These are phyloP conservation scores for Clarireedia homoeocarpa DNA, from an alignment of 2,329 filamentous ascomycete genomes.

Conservation along the genomic window DNA sequence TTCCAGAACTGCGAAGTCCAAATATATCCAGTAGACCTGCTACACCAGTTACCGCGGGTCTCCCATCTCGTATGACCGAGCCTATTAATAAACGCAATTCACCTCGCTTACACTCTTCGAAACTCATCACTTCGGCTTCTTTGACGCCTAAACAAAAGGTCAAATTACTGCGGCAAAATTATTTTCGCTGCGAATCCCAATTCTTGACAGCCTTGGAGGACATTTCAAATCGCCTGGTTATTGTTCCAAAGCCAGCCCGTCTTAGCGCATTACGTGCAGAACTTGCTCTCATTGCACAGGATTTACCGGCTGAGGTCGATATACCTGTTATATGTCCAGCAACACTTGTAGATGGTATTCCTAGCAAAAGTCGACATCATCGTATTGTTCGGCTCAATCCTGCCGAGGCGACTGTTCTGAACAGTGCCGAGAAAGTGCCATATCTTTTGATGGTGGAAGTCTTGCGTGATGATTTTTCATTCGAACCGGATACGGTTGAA, in stretches of 20 bases:
- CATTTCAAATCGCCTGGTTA: conserved; percentile 76
- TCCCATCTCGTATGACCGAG: conserved; percentile 39
- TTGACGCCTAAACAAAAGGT: conserved; percentile 60
- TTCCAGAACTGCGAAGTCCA: conserved; percentile 52
- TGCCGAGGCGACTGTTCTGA: conserved; percentile 75
- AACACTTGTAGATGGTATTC: conserved; percentile 62
- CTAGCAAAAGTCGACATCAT: conserved; percentile 69
- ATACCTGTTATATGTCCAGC: conserved; percentile 76
- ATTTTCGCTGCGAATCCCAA: conserved; percentile 74
- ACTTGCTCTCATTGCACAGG: conserved; percentile 71
- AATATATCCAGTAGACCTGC: conserved; percentile 43
- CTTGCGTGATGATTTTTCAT: conserved; percentile 72
- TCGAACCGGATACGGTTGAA: conserved; percentile 65
- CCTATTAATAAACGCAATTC: conserved; percentile 47
- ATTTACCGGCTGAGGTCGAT: conserved; percentile 75
- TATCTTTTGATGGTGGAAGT: conserved; percentile 82
- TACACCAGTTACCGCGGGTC: conserved; percentile 50
- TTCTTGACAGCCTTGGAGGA: conserved; percentile 74
- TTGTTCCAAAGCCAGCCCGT: conserved; percentile 73
- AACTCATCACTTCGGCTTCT: conserved; percentile 51
- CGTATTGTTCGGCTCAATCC: conserved; percentile 78
- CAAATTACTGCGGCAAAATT: conserved; percentile 69
- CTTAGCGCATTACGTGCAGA: conserved; percentile 76
- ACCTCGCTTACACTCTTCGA: conserved; percentile 38
- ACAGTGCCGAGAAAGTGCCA: conserved; percentile 80